Percentiles rank a stretch among this genome's conserved stretches.
Conservation (phyloP, 2,329 filamentous ascomycete genomes). For the Epichloe uncinata region DNA sequence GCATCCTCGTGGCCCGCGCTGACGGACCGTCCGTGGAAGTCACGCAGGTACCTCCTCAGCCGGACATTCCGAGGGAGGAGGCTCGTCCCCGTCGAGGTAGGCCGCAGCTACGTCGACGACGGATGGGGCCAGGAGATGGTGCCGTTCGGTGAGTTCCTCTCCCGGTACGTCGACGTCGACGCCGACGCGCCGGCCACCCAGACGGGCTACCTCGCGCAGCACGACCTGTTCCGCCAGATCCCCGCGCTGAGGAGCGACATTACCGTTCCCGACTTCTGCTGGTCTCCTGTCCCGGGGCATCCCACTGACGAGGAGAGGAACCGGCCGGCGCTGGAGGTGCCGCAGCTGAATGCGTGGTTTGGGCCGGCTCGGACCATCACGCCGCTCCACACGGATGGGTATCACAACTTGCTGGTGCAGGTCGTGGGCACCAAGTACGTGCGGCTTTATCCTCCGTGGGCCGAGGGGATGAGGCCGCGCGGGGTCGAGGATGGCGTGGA, state of each 20-base stretch:
- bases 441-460: slow-evolving; percentile 64
- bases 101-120: slow-evolving; percentile 74
- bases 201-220: slow-evolving; percentile 79
- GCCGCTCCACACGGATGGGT: slow-evolving; percentile 84
- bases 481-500: slow-evolving; percentile 58
- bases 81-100: slow-evolving; percentile 76
- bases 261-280: slow-evolving; percentile 72
- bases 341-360: slow-evolving; percentile 82
- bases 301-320: slow-evolving; percentile 23
- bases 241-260: slow-evolving; percentile 66
- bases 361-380: slow-evolving; percentile 81
- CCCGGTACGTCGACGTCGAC: slow-evolving; percentile 37
- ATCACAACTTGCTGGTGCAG: slow-evolving; percentile 85
- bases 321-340: slow-evolving; percentile 36
- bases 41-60: slow-evolving; percentile 58
- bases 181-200: not conserved
- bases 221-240: slow-evolving; percentile 75
- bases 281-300: slow-evolving; percentile 50
- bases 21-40: slow-evolving; percentile 53
- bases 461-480: slow-evolving; percentile 46
- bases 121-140: slow-evolving; percentile 77
- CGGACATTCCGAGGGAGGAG: slow-evolving; percentile 64
- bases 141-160: slow-evolving; percentile 58
- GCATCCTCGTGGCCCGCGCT: slow-evolving; percentile 63
- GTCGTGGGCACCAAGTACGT: slow-evolving; percentile 86